A percentile compares a stretch with the other conserved stretches of the same genome.
These are phyloP conservation scores for Stagonosporopsis vannaccii DNA, from an alignment of 2,329 filamentous ascomycete genomes.

Conservation along the genomic window DNA sequence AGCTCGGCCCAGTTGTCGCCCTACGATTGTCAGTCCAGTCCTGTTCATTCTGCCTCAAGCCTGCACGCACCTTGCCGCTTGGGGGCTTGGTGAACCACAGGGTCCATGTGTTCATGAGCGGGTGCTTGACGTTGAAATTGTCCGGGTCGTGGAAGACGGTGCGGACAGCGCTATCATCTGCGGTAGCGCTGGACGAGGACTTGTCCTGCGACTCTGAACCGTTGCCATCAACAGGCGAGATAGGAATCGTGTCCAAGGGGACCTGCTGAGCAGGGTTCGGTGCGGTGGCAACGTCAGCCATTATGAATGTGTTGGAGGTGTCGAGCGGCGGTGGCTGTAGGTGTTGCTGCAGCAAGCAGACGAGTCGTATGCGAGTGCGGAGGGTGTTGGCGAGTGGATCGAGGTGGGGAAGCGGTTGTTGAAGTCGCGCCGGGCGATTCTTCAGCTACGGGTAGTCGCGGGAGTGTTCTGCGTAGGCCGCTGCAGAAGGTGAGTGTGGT, in stretches of 20 bases:
- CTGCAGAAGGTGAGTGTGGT: constrained; percentile 21
- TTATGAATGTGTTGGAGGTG: constrained; percentile 26
- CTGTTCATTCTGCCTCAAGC: background rate
- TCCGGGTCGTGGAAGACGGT: constrained; percentile 98
- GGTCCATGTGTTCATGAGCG: constrained; percentile 96
- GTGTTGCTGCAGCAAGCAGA: constrained; percentile 13
- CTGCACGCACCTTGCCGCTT: constrained; percentile 78
- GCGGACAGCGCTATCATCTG: constrained; percentile 66
- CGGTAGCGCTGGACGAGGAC: constrained; percentile 51
- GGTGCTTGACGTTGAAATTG: constrained; percentile 99
- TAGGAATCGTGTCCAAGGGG: constrained; percentile 63
- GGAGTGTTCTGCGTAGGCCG: constrained; percentile 20
- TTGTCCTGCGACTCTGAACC: constrained; percentile 52
- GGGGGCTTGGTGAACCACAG: constrained; percentile 99
- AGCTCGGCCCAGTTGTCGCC: constrained; percentile 99
- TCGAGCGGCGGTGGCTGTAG: constrained; percentile 10
- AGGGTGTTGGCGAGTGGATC: constrained; percentile 25
- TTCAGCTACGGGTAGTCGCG: constrained; percentile 34
- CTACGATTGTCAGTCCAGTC: constrained; percentile 55
- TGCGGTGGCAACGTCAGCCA: constrained; percentile 48
- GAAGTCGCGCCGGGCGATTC: constrained; percentile 46
- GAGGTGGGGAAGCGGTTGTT: constrained; percentile 29
- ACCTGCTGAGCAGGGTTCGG: constrained; percentile 57
- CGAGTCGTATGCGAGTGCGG: constrained; percentile 23
- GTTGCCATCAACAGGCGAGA: constrained; percentile 59